Percentiles rank a stretch among this genome's conserved stretches.
Evolutionary conservation across 495 filamentous ascomycete genomes (phyloP).

Genomic region (Pyrenula massariospora): DNA sequence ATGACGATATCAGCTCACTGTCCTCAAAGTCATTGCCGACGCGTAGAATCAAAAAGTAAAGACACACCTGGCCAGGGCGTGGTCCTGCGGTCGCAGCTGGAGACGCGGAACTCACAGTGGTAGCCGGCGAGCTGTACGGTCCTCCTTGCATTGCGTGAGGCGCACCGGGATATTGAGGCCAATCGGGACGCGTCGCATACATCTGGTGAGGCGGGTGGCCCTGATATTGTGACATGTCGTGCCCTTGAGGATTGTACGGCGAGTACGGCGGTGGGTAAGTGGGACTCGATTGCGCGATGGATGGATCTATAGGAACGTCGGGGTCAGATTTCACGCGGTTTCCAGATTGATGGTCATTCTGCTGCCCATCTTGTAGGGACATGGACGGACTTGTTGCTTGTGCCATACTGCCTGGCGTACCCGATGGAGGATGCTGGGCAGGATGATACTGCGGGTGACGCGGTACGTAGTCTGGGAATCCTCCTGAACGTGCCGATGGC

Average conservation of each 20-base stretch:
- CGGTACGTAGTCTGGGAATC: slow-evolving; percentile 69
- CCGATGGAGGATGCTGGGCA: slow-evolving; percentile 58
- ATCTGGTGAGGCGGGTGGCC: slow-evolving; percentile 47
- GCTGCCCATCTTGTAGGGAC: slow-evolving; percentile 62
- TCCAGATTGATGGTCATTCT: slow-evolving; percentile 50
- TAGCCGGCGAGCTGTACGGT: slow-evolving; percentile 49
- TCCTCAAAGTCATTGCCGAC: background rate
- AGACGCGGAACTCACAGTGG: slow-evolving; percentile 45
- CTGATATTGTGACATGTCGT: slow-evolving; percentile 68
- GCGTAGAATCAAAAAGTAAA: background rate
- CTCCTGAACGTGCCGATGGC: slow-evolving; percentile 63
- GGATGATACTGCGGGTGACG: slow-evolving; percentile 51
- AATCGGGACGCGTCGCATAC: slow-evolving; percentile 68
- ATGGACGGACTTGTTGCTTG: slow-evolving; percentile 95
- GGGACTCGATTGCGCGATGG: slow-evolving; percentile 84
- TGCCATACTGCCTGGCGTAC: slow-evolving; percentile 83
- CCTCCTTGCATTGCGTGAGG: slow-evolving; percentile 51
- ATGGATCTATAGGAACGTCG: slow-evolving; percentile 98
- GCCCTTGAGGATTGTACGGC: slow-evolving; percentile 68
- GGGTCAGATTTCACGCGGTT: slow-evolving; percentile 80
- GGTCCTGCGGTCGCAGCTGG: slow-evolving; percentile 47
- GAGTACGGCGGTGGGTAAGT: slow-evolving; percentile 79
- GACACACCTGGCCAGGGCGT: slow-evolving; percentile 64
- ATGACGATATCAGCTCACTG: slow-evolving; percentile 14
- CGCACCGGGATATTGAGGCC: slow-evolving; percentile 62